phyloP scores from a whole-genome alignment of 108 stramenopile genomes.

The Asterionellopsis glacialis region DNA sequence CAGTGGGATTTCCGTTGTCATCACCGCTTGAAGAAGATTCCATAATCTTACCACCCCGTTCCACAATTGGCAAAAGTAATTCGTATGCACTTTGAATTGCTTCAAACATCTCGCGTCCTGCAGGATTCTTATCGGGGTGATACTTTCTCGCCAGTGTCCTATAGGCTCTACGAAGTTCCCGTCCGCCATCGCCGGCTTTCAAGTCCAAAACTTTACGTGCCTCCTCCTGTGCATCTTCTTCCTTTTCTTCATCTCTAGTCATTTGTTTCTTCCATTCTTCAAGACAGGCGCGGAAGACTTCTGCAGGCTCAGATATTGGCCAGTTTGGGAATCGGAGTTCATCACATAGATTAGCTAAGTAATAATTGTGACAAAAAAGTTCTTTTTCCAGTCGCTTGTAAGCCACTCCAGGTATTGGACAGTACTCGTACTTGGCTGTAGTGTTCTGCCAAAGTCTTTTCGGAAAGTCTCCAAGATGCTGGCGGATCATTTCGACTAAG shows the following conservation, averaged over 20 bases:
- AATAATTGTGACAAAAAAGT: slow-evolving; percentile 80
- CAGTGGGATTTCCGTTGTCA: slow-evolving; percentile 7
- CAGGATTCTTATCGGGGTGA: slow-evolving; percentile 77
- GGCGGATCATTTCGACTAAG: slow-evolving; percentile 65
- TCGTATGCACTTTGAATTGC: slow-evolving; percentile 72
- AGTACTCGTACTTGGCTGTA: slow-evolving; percentile 65
- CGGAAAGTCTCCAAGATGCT: slow-evolving; percentile 86
- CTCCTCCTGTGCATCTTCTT: slow-evolving; percentile 44
- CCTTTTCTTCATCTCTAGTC: slow-evolving; percentile 36
- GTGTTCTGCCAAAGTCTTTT: slow-evolving; percentile 66
- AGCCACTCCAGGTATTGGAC: slow-evolving; percentile 63
- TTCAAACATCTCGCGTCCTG: slow-evolving; percentile 77
- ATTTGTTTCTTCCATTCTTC: slow-evolving; percentile 63
- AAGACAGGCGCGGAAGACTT: slow-evolving; percentile 60
- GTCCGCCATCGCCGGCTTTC: slow-evolving; percentile 37
- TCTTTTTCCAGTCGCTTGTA: slow-evolving; percentile 71
- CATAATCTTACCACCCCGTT: slow-evolving; percentile 43
- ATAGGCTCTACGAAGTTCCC: slow-evolving; percentile 59
- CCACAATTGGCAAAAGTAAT: slow-evolving; percentile 51
- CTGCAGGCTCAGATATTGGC: slow-evolving; percentile 73
- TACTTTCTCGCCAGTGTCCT: slow-evolving; percentile 57
- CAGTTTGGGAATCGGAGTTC: slow-evolving; percentile 71
- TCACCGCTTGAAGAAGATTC: slow-evolving; percentile 2
- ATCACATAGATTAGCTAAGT: slow-evolving; percentile 71
- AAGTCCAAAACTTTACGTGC: slow-evolving; percentile 46